Base-by-base conservation (phyloP, 1,139 yeast species). In the Yamadazyma triangularis region DNA sequence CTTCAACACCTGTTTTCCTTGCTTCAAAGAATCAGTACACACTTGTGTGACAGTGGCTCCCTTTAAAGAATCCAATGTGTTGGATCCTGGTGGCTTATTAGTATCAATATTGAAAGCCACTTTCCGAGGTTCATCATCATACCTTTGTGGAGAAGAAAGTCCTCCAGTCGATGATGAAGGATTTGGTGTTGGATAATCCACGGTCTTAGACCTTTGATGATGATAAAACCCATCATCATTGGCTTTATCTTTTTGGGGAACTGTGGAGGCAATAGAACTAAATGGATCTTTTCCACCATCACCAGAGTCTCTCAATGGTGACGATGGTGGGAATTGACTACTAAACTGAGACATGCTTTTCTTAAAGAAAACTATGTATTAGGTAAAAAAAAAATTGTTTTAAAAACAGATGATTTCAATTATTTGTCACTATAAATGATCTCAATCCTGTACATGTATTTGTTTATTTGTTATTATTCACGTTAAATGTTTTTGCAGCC, bases 251-350 rank as follows among this genome's bases (percentile, higher is more conserved):
- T 40, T 21, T 6, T 8, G 8, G 10, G 15, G 9, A 7, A 6
- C 20, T 18, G 20, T 18, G 6, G 6, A 7, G n/a, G n/a, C n/a
- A n/a, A n/a, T n/a, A 18, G 8, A 18, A 18, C 27, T 19, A 15
- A 21, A 27, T 14, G 33, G 27, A 15, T 26, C 31, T 19, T 26
- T 34, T 14, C 24, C 26, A 25, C 18, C 26, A 13, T 25, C 13
- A 13, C 18, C 25, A n/a, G 23, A 16, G 13, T 59, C 60, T 32
- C 66, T 51, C 36, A 75, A 64, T 2, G 85, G 84, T 19, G 84
- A 78, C 16, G 84, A 77, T 13, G 85, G 85, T 9, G 82, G 83
- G 51, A 76, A 77, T 48, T 69, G 77, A 29, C 36, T 26, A 3
- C 53, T 24, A 10, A 24, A n/a, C n/a, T 21, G 6, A 8, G n/a